Evolutionary conservation across 805 yeast genomes (phyloP).

Genomic region (Kuraishia hungarica): DNA sequence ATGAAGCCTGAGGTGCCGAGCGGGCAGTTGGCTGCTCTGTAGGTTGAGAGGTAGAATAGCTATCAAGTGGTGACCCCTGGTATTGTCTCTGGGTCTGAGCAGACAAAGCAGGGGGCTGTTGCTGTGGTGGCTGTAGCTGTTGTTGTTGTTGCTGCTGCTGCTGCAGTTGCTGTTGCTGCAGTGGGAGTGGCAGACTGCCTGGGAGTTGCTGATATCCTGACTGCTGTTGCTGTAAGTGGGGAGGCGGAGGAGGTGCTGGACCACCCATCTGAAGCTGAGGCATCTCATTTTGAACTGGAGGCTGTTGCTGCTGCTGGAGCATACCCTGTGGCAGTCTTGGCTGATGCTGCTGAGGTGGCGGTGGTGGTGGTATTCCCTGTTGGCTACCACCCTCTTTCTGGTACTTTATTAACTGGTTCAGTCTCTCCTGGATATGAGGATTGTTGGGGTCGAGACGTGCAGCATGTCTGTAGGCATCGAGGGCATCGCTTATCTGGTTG

Average conservation of each 20-base stretch:
- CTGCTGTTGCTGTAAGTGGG: slow-evolving; percentile 21
- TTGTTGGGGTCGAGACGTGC: slow-evolving; percentile 91
- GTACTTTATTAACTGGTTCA: slow-evolving; percentile 73
- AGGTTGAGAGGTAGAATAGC: background rate
- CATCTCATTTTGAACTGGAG: slow-evolving; percentile 27
- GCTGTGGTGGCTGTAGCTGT: slow-evolving; percentile 5
- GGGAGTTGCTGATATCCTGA: slow-evolving; percentile 19
- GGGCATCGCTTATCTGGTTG: slow-evolving; percentile 88
- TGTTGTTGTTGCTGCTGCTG: slow-evolving; percentile 6
- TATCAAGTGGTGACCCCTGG: background rate
- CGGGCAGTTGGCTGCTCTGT: background rate
- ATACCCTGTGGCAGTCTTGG: slow-evolving; percentile 55
- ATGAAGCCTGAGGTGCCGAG: background rate
- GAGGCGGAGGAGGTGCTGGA: slow-evolving; percentile 13
- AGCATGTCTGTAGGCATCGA: slow-evolving; percentile 96
- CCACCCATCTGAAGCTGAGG: slow-evolving; percentile 22
- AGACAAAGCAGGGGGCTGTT: slow-evolving; percentile 2
- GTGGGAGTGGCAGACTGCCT: slow-evolving; percentile 6
- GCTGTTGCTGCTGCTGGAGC: slow-evolving; percentile 33
- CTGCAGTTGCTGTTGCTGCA: slow-evolving; percentile 4
- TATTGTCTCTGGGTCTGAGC: background rate
- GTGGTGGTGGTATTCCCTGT: slow-evolving; percentile 38
- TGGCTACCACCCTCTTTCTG: slow-evolving; percentile 62
- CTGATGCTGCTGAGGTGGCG: slow-evolving; percentile 62
- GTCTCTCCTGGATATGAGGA: slow-evolving; percentile 87